Percentiles rank a stretch among this genome's conserved stretches.
Evolutionary conservation across 805 yeast genomes (phyloP).

Genomic region (Metschnikowia cubensis): DNA sequence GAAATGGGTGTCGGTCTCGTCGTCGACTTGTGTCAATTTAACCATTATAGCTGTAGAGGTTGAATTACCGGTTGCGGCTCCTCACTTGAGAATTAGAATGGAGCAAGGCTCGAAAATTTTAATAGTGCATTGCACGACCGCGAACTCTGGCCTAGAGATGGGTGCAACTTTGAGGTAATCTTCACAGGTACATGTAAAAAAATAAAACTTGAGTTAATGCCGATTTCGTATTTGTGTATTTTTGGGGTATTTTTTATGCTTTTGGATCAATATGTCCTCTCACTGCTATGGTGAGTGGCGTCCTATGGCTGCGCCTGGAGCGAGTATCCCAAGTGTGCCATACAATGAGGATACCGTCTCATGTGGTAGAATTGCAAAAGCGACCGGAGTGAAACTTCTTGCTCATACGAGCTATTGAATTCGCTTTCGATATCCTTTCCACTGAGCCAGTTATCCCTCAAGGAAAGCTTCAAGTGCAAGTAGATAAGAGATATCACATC

Average conservation of each 20-base stretch:
- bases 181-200: neutral
- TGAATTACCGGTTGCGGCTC: neutral
- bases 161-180: neutral
- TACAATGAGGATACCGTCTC: slow-evolving; percentile 48
- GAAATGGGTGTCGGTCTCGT: slow-evolving; percentile 41
- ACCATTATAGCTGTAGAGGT: slow-evolving; percentile 48
- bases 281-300: neutral
- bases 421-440: slow-evolving; percentile 78
- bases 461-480: slow-evolving; percentile 62
- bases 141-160: neutral
- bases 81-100: neutral
- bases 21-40: slow-evolving; percentile 69
- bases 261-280: neutral
- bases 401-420: slow-evolving; percentile 71
- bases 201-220: too few species aligned
- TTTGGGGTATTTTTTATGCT: neutral
- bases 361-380: slow-evolving; percentile 73
- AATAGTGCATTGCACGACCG: slow-evolving; percentile 19
- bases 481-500: slow-evolving; percentile 86
- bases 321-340: slow-evolving; percentile 55
- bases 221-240: neutral
- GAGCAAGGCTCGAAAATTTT: slow-evolving; percentile 19
- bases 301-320: neutral
- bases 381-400: slow-evolving; percentile 80
- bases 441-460: slow-evolving; percentile 83